These are phyloP conservation scores for Heliosperma pusillum DNA, from an alignment of 148 eudicot species.

Conservation along the genomic window DNA sequence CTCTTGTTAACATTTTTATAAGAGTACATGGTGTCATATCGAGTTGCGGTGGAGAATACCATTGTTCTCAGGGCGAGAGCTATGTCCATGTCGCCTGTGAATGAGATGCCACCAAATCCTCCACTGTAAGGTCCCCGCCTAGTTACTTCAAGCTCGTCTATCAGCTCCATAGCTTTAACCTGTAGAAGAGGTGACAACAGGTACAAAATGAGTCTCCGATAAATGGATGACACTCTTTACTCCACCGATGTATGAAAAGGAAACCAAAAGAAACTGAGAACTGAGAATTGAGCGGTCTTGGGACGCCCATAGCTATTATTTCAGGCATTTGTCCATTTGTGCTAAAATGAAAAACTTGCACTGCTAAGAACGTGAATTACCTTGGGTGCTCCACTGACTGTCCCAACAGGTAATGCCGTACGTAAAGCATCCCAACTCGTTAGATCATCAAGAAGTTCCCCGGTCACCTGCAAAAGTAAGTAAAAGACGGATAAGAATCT, in stretches of 20 bases:
- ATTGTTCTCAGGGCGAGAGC: slow-evolving; percentile 93
- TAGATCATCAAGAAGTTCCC: slow-evolving; percentile 68
- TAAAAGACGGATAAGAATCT: slow-evolving; percentile 9
- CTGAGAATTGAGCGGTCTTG: too few relatives aligned
- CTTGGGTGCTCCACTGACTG: slow-evolving; percentile 99
- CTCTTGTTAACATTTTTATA: slow-evolving; percentile 57
- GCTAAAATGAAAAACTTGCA: not conserved
- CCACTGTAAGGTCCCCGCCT: slow-evolving; percentile 99
- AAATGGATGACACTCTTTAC: not conserved
- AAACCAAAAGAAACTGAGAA: too few relatives aligned
- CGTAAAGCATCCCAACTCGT: slow-evolving; percentile 95
- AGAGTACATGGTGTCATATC: slow-evolving; percentile 85
- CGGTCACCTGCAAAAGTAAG: slow-evolving; percentile 68
- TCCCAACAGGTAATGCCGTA: slow-evolving; percentile 97
- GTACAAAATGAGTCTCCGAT: slow-evolving; percentile 6
- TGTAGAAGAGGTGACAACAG: slow-evolving; percentile 18
- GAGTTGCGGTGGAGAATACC: slow-evolving; percentile 70
- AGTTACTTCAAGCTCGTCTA: slow-evolving; percentile 82
- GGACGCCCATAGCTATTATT: too few relatives aligned
- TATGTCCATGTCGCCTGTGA: slow-evolving; percentile 89
- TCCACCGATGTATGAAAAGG: not conserved
- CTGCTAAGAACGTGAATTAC: slow-evolving; percentile 27
- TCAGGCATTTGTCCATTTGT: too few relatives aligned
- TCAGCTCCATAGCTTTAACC: slow-evolving; percentile 99
- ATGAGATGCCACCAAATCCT: slow-evolving; percentile 97